Evolutionary conservation across 352 stramenopile species (phyloP), one percentile per base, ranked within the genome.

Genomic region (Globisporangium recalcitrans): DNA sequence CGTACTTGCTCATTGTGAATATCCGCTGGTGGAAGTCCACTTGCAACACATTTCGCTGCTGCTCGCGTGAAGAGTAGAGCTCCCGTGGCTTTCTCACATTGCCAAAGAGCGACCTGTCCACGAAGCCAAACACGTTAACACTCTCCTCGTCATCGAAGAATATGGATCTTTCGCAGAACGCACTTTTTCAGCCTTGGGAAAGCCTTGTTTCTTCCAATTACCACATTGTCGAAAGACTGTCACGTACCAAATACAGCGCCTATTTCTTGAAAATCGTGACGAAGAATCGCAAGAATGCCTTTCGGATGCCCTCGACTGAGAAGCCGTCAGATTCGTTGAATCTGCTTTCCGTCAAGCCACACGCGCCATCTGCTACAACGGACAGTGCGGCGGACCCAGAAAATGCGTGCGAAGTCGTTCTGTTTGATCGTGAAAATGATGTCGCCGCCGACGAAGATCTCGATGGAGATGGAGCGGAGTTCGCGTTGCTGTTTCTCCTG

Each of bases 151-250:
- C 38, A 40, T 16, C 19, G 6, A 46, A 42, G n/a, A 42, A 42
- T 4, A n/a, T 14, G 4, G 19, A 29, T 1, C 9, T 19, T 8
- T 14, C 10, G 5, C 24, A 19, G 14, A 24, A 24, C 36, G 7
- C 70, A 91, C 84, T 87, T 90, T 73, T 93, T 93, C n/a, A 93
- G 69, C 22, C 74, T 69, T 32, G 84, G 84, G 57, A 93, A 93
- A 9, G 77, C 68, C 47, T 91, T 90, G 71, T n/a, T n/a, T n/a
- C n/a, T n/a, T n/a, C n/a, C n/a, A n/a, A n/a, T n/a, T n/a, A n/a
- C n/a, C n/a, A n/a, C n/a, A n/a, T n/a, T n/a, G n/a, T n/a, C n/a
- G n/a, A n/a, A n/a, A n/a, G n/a, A 21, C 9, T n/a, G 38, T 6
- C 6, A 34, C 53, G 51, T 75, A 93, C 84, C 77, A 93, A 53